Percentiles rank a stretch among this genome's conserved stretches.
Evolutionary conservation across 495 filamentous ascomycete species (phyloP).

Genomic region (Bacidia gigantensis): DNA sequence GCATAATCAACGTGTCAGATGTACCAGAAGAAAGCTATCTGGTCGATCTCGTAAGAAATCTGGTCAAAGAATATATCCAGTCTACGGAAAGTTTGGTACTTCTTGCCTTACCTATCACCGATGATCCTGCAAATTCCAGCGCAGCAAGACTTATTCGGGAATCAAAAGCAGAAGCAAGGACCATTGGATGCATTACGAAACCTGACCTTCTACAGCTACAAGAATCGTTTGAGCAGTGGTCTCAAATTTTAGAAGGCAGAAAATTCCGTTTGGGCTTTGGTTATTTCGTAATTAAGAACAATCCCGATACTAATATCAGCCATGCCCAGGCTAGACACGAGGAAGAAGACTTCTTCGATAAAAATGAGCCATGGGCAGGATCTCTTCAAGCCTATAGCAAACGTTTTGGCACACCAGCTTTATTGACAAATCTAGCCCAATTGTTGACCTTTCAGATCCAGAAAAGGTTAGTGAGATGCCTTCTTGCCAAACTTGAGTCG

Average conservation of each 20-base stretch:
- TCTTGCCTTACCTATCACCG: constrained; percentile 60
- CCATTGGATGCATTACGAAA: constrained; percentile 46
- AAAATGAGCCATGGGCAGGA: constrained; percentile 31
- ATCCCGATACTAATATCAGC: constrained; percentile 33
- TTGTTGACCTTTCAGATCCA: constrained; percentile 44
- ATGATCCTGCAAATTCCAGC: constrained; percentile 57
- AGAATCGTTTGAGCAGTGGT: constrained; percentile 16
- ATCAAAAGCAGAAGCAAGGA: constrained; percentile 43
- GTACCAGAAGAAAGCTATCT: constrained; percentile 49
- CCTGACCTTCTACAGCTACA: constrained; percentile 48
- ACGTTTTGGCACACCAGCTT: constrained; percentile 43
- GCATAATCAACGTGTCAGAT: constrained; percentile 55
- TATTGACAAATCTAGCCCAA: constrained; percentile 40
- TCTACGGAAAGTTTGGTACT: constrained; percentile 56
- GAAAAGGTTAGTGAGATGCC: constrained; percentile 23
- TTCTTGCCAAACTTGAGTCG: not conserved
- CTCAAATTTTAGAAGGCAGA: not conserved
- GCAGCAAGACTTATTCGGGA: constrained; percentile 48
- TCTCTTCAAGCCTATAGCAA: constrained; percentile 33
- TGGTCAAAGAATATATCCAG: constrained; percentile 52
- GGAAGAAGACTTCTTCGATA: constrained; percentile 46
- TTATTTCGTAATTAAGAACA: constrained; percentile 52
- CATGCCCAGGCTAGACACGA: constrained; percentile 40
- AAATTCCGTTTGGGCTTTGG: constrained; percentile 47
- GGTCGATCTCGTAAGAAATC: constrained; percentile 49